Evolutionary conservation across 2,329 filamentous ascomycete species (phyloP).

Genomic region (Colletotrichum sp.): DNA sequence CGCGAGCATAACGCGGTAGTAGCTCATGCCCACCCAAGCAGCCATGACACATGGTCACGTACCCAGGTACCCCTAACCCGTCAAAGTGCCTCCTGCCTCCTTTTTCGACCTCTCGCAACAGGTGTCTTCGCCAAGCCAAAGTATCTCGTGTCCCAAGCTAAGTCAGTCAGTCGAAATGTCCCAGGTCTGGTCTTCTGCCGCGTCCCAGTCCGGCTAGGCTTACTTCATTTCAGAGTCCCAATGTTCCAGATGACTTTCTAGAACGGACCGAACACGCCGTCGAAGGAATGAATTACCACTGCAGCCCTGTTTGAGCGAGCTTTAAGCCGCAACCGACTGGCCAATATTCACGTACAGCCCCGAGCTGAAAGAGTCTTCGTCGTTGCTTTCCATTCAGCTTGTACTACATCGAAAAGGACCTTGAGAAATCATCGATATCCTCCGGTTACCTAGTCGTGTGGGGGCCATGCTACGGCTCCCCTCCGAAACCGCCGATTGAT

Average conservation of each 20-base stretch:
- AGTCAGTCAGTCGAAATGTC: neutral
- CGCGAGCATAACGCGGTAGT: neutral
- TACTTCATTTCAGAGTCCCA: neutral
- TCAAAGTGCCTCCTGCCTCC: neutral
- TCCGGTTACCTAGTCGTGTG: neutral
- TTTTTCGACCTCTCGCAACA: neutral
- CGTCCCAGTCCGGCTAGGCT: constrained; percentile 7
- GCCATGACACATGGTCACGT: neutral
- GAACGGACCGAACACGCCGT: neutral
- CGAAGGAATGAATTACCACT: neutral
- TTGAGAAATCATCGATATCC: neutral
- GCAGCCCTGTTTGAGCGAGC: neutral
- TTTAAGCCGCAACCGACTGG: neutral
- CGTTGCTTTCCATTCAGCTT: neutral
- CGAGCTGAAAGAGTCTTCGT: neutral
- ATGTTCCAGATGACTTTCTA: constrained; percentile 15
- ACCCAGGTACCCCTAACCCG: neutral
- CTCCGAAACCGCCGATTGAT: constrained; percentile 9
- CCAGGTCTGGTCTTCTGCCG: neutral
- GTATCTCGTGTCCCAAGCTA: neutral
- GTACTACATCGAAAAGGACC: neutral
- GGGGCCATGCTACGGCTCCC: neutral
- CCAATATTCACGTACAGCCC: neutral
- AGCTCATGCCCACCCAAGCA: neutral
- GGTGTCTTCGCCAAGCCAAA: neutral